These are phyloP conservation scores for Colletotrichum salicis DNA, from an alignment of 2,329 filamentous ascomycete species.

Conservation along the genomic window DNA sequence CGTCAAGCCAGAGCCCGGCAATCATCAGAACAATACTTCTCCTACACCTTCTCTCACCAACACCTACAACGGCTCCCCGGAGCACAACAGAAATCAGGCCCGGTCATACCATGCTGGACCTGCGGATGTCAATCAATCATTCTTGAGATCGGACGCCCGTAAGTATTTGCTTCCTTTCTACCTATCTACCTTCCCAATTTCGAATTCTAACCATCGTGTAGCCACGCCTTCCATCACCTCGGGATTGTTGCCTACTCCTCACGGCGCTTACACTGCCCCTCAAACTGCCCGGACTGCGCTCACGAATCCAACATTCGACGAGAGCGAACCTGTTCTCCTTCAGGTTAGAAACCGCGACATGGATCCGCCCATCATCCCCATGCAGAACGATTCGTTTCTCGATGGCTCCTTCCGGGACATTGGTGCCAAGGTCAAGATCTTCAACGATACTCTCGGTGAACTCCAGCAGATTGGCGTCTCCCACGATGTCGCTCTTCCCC, in stretches of 20 bases:
- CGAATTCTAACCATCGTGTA: conserved; percentile 31
- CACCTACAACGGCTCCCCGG: conserved; percentile 15
- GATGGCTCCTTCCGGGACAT: conserved; percentile 62
- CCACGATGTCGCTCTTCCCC: conserved; percentile 76
- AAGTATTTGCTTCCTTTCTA: conserved; percentile 37
- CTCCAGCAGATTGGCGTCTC: conserved; percentile 79
- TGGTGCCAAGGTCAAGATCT: conserved; percentile 70
- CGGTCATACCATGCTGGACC: background rate
- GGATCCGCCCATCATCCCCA: conserved; percentile 38
- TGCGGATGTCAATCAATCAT: conserved; percentile 12
- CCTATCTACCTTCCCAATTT: background rate
- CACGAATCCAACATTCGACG: conserved; percentile 35
- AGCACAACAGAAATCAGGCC: conserved; percentile 4
- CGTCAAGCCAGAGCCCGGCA: conserved; percentile 31
- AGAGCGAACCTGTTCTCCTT: conserved; percentile 51
- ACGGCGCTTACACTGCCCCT: background rate
- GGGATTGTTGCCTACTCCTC: conserved; percentile 39
- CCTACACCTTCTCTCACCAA: conserved; percentile 17
- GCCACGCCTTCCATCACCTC: conserved; percentile 46
- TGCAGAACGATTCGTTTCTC: conserved; percentile 48
- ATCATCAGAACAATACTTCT: background rate
- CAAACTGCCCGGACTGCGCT: conserved; percentile 16
- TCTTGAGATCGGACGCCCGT: conserved; percentile 52
- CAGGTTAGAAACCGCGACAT: conserved; percentile 48
- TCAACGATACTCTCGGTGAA: conserved; percentile 73